Percentiles rank a stretch among this genome's conserved stretches.
These are phyloP conservation scores for Skeletonema potamos DNA, from an alignment of 108 stramenopile species.

Conservation along the genomic window DNA sequence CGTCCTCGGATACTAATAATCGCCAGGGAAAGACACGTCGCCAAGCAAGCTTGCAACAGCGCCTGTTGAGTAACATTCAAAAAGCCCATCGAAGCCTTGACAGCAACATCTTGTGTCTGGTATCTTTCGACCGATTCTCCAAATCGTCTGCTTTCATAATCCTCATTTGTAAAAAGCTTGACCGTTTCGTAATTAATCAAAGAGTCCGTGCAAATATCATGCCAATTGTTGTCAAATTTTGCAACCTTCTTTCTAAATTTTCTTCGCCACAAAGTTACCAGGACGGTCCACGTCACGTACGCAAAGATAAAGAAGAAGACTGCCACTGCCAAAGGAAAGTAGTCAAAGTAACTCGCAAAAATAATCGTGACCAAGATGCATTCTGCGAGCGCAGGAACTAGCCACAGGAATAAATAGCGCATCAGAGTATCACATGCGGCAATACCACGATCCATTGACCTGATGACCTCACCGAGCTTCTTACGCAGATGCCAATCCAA, in stretches of 20 bases:
- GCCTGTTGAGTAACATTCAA: conserved; percentile 92
- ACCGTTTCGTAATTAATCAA: conserved; percentile 97
- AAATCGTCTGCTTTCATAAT: conserved; percentile 75
- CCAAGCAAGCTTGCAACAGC: conserved; percentile 83
- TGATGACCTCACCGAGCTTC: conserved; percentile 93
- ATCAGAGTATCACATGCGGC: conserved; percentile 85
- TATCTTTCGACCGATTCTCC: conserved; percentile 69
- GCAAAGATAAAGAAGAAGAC: conserved; percentile 90
- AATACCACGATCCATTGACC: conserved; percentile 94
- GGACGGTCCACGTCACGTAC: conserved; percentile 90
- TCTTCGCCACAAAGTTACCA: conserved; percentile 94
- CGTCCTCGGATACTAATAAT: conserved; percentile 58
- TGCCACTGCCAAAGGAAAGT: conserved; percentile 73
- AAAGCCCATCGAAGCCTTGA: conserved; percentile 83
- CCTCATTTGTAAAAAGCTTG: conserved; percentile 95
- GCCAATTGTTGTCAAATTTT: conserved; percentile 92
- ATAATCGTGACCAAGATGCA: conserved; percentile 88
- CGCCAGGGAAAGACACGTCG: conserved; percentile 70
- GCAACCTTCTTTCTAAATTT: conserved; percentile 92
- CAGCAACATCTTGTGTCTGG: conserved; percentile 78
- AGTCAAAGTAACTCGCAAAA: conserved; percentile 87
- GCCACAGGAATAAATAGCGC: conserved; percentile 94
- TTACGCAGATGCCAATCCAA: conserved; percentile 96
- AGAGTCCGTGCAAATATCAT: conserved; percentile 89
- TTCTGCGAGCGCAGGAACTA: conserved; percentile 90